These are phyloP conservation scores for Piloderma croceum DNA, from an alignment of 768 basidiomycete genomes.

Conservation along the genomic window DNA sequence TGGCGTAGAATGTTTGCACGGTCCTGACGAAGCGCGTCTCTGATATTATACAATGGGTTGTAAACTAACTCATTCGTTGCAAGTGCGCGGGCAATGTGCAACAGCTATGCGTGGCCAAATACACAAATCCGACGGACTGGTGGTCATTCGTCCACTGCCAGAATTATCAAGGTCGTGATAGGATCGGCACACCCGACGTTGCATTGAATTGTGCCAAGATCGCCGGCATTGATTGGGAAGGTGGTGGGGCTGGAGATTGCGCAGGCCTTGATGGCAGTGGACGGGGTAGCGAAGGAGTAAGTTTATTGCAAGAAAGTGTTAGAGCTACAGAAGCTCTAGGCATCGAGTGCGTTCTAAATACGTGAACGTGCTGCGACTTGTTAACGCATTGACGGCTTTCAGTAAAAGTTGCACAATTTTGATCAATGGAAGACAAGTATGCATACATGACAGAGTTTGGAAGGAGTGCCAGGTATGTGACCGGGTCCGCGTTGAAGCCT, in stretches of 20 bases:
- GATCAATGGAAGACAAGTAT: conserved; percentile 62
- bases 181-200: conserved; percentile 61
- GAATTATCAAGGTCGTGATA: conserved; percentile 56
- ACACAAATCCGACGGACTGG: conserved; percentile 53
- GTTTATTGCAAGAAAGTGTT: conserved; percentile 60
- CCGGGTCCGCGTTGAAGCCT: too few species aligned
- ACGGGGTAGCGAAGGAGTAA: conserved; percentile 54
- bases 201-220: conserved; percentile 61
- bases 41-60: too few species aligned
- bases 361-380: not conserved
- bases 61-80: too few species aligned
- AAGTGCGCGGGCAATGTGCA: conserved; percentile 90
- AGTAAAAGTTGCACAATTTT: conserved; percentile 87
- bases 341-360: conserved; percentile 51
- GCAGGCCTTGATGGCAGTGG: conserved; percentile 61
- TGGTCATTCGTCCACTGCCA: conserved; percentile 84
- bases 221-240: conserved; percentile 65
- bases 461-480: conserved; percentile 66
- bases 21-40: too few species aligned
- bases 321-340: conserved; percentile 35
- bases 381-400: too few species aligned
- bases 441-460: conserved; percentile 76
- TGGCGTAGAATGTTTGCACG: conserved; percentile 82
- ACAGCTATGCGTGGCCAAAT: conserved; percentile 72
- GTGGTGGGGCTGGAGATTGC: conserved; percentile 49